Evolutionary conservation across 2,329 filamentous ascomycete genomes (phyloP).

Genomic region (Fusarium anthophilum): DNA sequence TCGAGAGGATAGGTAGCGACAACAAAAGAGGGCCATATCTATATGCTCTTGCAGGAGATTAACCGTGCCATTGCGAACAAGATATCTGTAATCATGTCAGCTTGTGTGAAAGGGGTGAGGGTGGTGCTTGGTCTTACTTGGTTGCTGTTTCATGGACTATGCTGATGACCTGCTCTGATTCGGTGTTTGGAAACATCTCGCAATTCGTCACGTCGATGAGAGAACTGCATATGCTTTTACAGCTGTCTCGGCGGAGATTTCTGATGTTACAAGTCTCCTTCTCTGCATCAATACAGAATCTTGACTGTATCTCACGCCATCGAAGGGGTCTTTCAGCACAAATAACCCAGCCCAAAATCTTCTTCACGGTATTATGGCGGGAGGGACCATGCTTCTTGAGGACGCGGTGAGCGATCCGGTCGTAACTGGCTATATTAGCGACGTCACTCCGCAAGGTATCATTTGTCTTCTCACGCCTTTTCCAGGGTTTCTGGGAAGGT

Average conservation of each 20-base stretch:
- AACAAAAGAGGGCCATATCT: not conserved
- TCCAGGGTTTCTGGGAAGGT: fast-evolving
- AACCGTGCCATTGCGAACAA: fast-evolving
- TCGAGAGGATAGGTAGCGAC: fast-evolving
- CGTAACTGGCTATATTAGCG: not conserved
- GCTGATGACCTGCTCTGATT: fast-evolving
- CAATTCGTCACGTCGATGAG: fast-evolving
- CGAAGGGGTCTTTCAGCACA: fast-evolving
- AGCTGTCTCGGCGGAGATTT: not conserved
- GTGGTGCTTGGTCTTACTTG: fast-evolving
- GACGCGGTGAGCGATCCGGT: fast-evolving
- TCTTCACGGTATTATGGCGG: fast-evolving
- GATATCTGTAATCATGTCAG: fast-evolving
- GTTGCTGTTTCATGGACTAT: not conserved
- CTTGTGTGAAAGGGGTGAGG: fast-evolving
- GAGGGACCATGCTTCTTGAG: fast-evolving
- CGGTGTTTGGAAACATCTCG: fast-evolving
- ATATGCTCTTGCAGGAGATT: fast-evolving
- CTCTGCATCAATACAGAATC: not conserved
- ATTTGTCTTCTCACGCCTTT: not conserved
- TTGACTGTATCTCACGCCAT: not conserved
- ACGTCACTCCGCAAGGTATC: too few relatives aligned
- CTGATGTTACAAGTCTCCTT: too few relatives aligned
- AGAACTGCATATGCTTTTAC: not conserved
- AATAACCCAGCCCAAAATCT: fast-evolving